Conservation (phyloP, 257 asterid genomes). For the Buddleja alternifolia region DNA sequence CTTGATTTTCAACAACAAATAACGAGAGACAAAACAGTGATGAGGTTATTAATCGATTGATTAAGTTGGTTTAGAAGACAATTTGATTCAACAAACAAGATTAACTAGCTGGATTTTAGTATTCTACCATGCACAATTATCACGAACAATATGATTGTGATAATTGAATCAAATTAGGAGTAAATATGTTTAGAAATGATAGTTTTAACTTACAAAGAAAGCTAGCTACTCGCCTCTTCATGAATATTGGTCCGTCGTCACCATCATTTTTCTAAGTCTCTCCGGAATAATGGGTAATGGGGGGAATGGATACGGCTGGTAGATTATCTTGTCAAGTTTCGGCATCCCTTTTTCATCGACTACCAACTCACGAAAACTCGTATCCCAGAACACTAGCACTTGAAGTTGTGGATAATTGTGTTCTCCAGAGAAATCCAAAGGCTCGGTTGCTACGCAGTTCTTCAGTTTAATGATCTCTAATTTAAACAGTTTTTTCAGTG, state of each 20-base stretch:
- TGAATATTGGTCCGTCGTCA: not conserved
- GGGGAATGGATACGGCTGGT: not conserved
- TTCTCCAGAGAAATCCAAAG: not conserved
- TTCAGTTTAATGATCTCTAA: not conserved
- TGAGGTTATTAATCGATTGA: too few relatives aligned
- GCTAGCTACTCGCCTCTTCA: not conserved
- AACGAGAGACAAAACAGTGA: too few relatives aligned
- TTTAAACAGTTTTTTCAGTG: not conserved
- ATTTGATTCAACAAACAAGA: too few relatives aligned
- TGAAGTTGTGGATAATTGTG: not conserved
- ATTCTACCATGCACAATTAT: too few relatives aligned
- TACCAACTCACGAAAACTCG: not conserved
- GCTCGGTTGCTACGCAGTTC: not conserved
- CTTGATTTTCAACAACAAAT: too few relatives aligned
- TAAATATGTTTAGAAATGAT: too few relatives aligned
- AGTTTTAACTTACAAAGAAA: too few relatives aligned
- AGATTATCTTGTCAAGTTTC: not conserved
- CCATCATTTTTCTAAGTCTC: not conserved
- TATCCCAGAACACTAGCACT: too few relatives aligned
- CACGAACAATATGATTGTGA: too few relatives aligned
- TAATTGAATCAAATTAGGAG: too few relatives aligned
- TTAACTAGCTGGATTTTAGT: too few relatives aligned
- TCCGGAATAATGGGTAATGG: not conserved
- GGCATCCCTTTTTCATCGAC: not conserved
- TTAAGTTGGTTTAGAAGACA: too few relatives aligned